phyloP scores from a whole-genome alignment of 2,329 filamentous ascomycete species.

The Lasiodiplodia theobromae region DNA sequence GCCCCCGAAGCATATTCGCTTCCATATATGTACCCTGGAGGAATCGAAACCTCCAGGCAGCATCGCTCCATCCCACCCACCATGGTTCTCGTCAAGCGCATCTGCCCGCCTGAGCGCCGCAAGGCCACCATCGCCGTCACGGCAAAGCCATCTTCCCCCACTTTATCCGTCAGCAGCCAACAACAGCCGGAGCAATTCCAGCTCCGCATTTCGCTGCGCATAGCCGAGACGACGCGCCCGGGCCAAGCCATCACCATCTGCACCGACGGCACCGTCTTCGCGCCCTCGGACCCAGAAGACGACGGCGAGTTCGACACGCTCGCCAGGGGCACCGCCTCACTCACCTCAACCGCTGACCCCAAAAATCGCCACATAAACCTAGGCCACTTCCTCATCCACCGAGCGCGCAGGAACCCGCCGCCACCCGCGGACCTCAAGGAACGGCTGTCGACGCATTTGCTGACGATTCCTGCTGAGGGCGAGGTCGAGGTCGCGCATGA shows the following conservation, averaged over 20 bases:
- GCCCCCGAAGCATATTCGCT: no score
- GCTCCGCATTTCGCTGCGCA: conserved; percentile 7
- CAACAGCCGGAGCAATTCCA: conserved; percentile 62
- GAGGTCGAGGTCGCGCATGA: conserved; percentile 21
- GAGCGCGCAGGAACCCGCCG: not conserved
- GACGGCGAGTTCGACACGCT: not conserved
- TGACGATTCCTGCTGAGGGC: conserved; percentile 26
- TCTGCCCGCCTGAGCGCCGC: conserved; percentile 4
- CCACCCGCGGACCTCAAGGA: conserved; percentile 15
- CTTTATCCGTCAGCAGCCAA: conserved; percentile 76
- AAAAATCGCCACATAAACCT: not conserved
- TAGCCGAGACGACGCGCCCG: not conserved
- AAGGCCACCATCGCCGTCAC: conserved; percentile 68
- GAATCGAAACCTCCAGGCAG: no score
- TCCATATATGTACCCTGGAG: not conserved
- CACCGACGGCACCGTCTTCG: conserved; percentile 5
- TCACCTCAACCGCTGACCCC: not conserved
- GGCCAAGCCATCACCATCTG: conserved; percentile 7
- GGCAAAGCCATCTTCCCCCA: conserved; percentile 70
- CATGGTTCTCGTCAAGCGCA: conserved; percentile 10
- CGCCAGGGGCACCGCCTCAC: not conserved
- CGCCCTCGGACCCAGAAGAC: no score
- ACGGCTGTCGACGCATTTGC: conserved; percentile 7
- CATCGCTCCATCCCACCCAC: not conserved
- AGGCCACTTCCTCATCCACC: not conserved